These are phyloP conservation scores for Dactylellina sp. DNA, from an alignment of 2,329 filamentous ascomycete genomes.

Conservation along the genomic window DNA sequence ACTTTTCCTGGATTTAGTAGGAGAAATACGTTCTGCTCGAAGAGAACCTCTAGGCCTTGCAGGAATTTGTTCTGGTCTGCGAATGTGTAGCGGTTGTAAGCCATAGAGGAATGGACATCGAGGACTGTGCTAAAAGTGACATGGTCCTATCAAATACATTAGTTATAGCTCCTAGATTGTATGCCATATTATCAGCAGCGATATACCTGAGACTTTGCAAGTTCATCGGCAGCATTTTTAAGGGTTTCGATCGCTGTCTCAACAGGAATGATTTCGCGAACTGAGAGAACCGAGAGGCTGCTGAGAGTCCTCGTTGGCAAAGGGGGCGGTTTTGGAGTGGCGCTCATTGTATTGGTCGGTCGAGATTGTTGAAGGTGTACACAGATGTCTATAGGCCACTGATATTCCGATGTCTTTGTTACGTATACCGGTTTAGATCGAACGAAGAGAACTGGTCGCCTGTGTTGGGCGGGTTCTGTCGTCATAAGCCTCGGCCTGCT, in stretches of 20 bases:
- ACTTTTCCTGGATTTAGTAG: not conserved
- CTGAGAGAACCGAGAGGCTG: conserved; percentile 43
- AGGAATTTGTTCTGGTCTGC: conserved; percentile 44
- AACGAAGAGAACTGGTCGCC: not conserved
- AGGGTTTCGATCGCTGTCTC: conserved; percentile 42
- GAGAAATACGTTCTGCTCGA: conserved; percentile 50
- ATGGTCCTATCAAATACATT: conserved; percentile 31
- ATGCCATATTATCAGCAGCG: not conserved
- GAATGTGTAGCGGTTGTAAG: conserved; percentile 52
- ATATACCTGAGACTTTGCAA: conserved; percentile 30
- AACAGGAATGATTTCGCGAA: conserved; percentile 33
- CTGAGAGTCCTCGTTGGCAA: conserved; percentile 47
- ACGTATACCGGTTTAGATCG: not conserved
- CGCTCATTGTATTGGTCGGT: conserved; percentile 37
- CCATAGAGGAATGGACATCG: conserved; percentile 42
- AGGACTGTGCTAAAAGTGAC: conserved; percentile 48
- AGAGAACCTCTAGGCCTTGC: conserved; percentile 44
- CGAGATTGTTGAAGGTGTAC: conserved; percentile 17
- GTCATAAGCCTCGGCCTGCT: conserved; percentile 41
- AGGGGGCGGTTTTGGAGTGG: conserved; percentile 42
- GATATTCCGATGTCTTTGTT: conserved; percentile 20
- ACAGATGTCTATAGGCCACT: not conserved
- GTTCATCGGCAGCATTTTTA: conserved; percentile 38
- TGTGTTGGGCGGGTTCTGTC: conserved; percentile 25
- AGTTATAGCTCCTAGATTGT: not conserved